Percentiles rank a stretch among this genome's conserved stretches.
These are phyloP conservation scores for Tulasnella sp. DNA, from an alignment of 768 basidiomycete species.

Conservation along the genomic window DNA sequence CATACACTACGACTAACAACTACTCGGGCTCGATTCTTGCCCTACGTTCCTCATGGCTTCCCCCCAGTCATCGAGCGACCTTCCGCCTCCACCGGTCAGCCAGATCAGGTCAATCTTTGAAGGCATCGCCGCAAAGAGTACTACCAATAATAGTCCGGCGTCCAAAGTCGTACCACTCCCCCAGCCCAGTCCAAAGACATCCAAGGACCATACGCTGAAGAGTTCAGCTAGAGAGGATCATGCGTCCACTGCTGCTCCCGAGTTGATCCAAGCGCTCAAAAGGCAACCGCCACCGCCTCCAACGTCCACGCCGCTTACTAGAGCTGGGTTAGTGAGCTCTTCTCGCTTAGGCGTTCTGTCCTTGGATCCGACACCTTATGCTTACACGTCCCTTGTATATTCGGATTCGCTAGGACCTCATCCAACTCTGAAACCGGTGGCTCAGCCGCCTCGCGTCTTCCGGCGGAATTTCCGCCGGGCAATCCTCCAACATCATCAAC, in stretches of 20 bases:
- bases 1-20: neutral
- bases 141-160: slow-evolving; percentile 3
- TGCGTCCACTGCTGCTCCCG: neutral
- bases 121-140: slow-evolving; percentile 7
- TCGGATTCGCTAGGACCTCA: neutral
- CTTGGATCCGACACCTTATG: neutral
- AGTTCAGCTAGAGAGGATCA: neutral
- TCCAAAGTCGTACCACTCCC: slow-evolving; percentile 19
- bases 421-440: neutral
- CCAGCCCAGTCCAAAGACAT: neutral
- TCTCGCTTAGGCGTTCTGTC: neutral
- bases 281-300: slow-evolving; percentile 2
- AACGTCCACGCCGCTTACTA: neutral
- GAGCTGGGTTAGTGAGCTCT: neutral
- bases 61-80: slow-evolving; percentile 14
- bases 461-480: neutral
- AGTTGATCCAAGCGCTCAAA: slow-evolving; percentile 4
- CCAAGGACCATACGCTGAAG: neutral
- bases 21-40: neutral
- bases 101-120: slow-evolving; percentile 19
- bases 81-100: neutral
- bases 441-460: neutral
- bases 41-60: neutral
- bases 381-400: neutral
- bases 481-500: neutral